Evolutionary conservation across 2,329 filamentous ascomycete genomes (phyloP).

Genomic region (Rosellinia necatrix): DNA sequence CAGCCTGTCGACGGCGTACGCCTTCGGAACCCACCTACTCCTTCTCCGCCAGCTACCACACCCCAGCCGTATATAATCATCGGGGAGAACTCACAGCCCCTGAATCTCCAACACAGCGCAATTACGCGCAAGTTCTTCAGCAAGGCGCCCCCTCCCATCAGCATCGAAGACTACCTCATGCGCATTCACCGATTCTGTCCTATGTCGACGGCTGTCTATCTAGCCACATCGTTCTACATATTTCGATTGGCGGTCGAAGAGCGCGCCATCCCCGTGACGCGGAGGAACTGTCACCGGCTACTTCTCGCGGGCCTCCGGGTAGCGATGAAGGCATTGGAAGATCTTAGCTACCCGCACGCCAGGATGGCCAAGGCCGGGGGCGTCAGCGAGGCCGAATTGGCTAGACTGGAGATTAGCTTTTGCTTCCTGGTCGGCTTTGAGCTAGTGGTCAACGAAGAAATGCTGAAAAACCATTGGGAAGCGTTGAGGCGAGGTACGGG

Average conservation of each 20-base stretch:
- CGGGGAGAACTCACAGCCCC: slow-evolving; percentile 71
- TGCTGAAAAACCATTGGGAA: slow-evolving; percentile 68
- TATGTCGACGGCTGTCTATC: slow-evolving; percentile 90
- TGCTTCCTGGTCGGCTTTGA: slow-evolving; percentile 88
- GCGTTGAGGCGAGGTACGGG: slow-evolving; percentile 51
- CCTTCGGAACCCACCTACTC: slow-evolving; percentile 46
- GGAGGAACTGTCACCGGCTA: slow-evolving; percentile 83
- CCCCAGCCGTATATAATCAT: slow-evolving; percentile 63
- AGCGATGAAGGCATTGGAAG: slow-evolving; percentile 94
- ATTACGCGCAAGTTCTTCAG: slow-evolving; percentile 94
- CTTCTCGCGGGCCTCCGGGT: slow-evolving; percentile 83
- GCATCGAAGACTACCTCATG: slow-evolving; percentile 80
- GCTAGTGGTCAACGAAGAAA: slow-evolving; percentile 65
- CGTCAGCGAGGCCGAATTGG: slow-evolving; percentile 80
- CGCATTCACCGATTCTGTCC: slow-evolving; percentile 91
- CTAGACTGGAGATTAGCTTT: slow-evolving; percentile 85
- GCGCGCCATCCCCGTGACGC: slow-evolving; percentile 77
- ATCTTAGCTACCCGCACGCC: slow-evolving; percentile 82
- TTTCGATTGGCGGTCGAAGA: slow-evolving; percentile 79
- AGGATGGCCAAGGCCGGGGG: slow-evolving; percentile 88
- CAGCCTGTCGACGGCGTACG: slow-evolving; percentile 60
- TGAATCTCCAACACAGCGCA: slow-evolving; percentile 79
- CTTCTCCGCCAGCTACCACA: slow-evolving; percentile 34
- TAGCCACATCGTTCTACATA: slow-evolving; percentile 87
- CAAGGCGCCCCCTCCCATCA: slow-evolving; percentile 82